Conservation (phyloP, 2,329 filamentous ascomycete genomes). For the Fusarium nelsonii region DNA sequence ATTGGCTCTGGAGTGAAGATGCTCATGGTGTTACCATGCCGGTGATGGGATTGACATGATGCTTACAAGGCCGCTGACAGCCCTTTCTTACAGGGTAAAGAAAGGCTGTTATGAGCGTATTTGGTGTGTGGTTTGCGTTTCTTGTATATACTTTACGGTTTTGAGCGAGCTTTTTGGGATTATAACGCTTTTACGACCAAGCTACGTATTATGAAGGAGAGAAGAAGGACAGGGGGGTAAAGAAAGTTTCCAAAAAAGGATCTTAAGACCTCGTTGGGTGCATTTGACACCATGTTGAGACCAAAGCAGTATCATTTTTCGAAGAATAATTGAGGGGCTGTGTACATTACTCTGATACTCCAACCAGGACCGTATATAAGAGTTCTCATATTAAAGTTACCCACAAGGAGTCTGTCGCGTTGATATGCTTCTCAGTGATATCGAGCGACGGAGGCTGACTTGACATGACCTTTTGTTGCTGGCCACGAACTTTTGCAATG, state of each 20-base stretch:
- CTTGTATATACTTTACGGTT: conserved; percentile 8
- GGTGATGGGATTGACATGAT: conserved; percentile 37
- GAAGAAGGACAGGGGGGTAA: background rate
- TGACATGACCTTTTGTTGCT: background rate
- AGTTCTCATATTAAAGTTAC: background rate
- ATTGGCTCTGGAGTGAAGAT: conserved; percentile 43
- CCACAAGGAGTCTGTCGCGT: background rate
- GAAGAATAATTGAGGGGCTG: conserved; percentile 11
- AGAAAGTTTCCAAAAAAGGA: background rate
- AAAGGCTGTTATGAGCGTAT: background rate
- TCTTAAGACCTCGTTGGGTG: background rate
- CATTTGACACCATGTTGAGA: conserved; percentile 15
- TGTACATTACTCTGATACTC: background rate
- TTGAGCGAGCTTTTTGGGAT: conserved; percentile 5
- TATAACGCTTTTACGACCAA: conserved; percentile 25
- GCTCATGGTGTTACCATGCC: conserved; percentile 23
- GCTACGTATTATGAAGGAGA: conserved; percentile 11
- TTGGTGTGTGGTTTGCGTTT: background rate
- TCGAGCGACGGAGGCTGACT: background rate
- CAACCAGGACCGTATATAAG: background rate
- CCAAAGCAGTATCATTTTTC: conserved; percentile 31
- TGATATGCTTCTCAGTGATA: background rate
- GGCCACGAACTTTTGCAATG: background rate
- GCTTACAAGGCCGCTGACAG: conserved; percentile 21
- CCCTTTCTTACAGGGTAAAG: background rate